Conservation (phyloP, 73 alveolate genomes). For the Durusdinium trenchii region DNA sequence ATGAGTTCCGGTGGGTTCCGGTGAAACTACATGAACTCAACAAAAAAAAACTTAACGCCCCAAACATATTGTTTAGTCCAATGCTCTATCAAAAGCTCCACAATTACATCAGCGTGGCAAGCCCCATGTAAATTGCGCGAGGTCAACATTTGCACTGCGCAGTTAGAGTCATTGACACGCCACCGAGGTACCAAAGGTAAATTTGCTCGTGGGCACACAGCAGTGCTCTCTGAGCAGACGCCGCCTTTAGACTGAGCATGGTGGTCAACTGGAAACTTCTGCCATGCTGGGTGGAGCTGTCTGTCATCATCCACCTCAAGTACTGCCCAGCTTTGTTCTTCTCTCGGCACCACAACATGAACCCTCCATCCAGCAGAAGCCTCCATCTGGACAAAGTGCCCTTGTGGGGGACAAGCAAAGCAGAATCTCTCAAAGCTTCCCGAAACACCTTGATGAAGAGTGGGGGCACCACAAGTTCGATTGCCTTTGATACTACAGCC, state of each 20-base stretch:
- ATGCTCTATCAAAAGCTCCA: no score
- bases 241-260: neutral
- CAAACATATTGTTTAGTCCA: no score
- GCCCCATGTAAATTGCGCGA: neutral
- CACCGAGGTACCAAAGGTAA: neutral
- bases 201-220: neutral
- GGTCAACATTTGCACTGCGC: neutral
- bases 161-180: no score
- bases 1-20: neutral
- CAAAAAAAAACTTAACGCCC: no score
- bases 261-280: slow-evolving; percentile 31
- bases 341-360: neutral
- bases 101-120: neutral
- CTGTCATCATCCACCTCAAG: slow-evolving; percentile 41
- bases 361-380: slow-evolving; percentile 21
- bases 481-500: neutral
- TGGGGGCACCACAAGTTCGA: slow-evolving; percentile 40
- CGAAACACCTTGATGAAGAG: neutral
- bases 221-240: neutral
- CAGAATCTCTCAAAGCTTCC: neutral
- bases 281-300: slow-evolving; percentile 56
- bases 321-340: neutral
- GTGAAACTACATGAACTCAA: no score
- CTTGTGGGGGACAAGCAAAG: neutral
- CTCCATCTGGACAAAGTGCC: slow-evolving; percentile 49